Evolutionary conservation across 164 flowering plant genomes (phyloP), one percentile per base, ranked within the genome.

Genomic region (Annona cherimola): DNA sequence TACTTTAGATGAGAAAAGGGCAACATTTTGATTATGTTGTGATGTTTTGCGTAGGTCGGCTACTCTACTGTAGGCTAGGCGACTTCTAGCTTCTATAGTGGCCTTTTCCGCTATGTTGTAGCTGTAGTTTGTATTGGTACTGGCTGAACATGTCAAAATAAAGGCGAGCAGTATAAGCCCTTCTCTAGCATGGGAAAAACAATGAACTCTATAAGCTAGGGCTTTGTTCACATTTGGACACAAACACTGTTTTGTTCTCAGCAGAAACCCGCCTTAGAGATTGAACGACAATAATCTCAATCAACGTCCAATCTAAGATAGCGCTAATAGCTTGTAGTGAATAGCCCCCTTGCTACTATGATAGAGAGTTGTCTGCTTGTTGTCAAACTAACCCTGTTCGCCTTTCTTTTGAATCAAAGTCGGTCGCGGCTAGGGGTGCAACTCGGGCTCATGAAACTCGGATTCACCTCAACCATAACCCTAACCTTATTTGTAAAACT

Each of bases 401-500:
- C 69, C 69, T 45, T 67, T 67, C 59, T 45, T 18, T 67, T 45
- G 69, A 67, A 45, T 67, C 57, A 45, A 67, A 67, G 69, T 67
- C 12, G 69, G 57, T 35, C 59, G 57, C 50, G 1, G 9, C 50
- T 45, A n/a, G n/a, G n/a, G n/a, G n/a, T n/a, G n/a, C n/a, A n/a
- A n/a, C n/a, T n/a, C n/a, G n/a, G n/a, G n/a, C n/a, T n/a, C n/a
- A n/a, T n/a, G n/a, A n/a, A n/a, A n/a, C n/a, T n/a, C n/a, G n/a
- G n/a, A n/a, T n/a, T n/a, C n/a, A n/a, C n/a, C n/a, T n/a, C n/a
- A n/a, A n/a, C n/a, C n/a, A n/a, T n/a, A n/a, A n/a, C n/a, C n/a
- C n/a, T n/a, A n/a, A n/a, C n/a, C n/a, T n/a, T n/a, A n/a, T n/a
- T n/a, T n/a, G n/a, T n/a, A n/a, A n/a, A n/a, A n/a, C n/a, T n/a